These are phyloP conservation scores for Multifurca ochricompacta DNA, from an alignment of 768 basidiomycete species.

Conservation along the genomic window DNA sequence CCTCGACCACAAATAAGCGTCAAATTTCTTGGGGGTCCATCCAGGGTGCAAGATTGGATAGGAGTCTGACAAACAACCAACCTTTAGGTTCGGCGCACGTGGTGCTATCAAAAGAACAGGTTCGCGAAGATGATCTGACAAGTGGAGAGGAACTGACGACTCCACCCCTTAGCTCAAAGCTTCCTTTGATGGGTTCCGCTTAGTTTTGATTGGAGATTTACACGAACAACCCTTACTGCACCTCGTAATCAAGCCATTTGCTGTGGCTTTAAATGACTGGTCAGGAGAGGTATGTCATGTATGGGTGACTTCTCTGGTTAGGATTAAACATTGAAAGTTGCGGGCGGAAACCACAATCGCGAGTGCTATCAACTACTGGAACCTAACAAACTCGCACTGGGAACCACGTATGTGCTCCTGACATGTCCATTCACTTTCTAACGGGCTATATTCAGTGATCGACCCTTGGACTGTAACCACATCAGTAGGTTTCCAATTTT, in stretches of 20 bases:
- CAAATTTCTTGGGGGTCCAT: conserved; percentile 5
- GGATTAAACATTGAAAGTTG: conserved; percentile 41
- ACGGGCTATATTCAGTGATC: conserved; percentile 46
- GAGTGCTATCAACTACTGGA: conserved; percentile 90
- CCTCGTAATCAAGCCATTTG: conserved; percentile 78
- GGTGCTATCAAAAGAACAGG: conserved; percentile 77
- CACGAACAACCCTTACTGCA: conserved; percentile 94
- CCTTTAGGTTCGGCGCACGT: conserved; percentile 35
- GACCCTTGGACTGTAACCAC: conserved; percentile 92
- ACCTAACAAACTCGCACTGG: conserved; percentile 96
- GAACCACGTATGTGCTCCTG: conserved; percentile 61
- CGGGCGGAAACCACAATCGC: conserved; percentile 77
- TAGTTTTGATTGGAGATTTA: conserved; percentile 89
- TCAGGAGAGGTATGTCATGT: conserved; percentile 63
- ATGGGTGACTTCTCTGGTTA: not conserved
- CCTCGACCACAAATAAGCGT: not conserved
- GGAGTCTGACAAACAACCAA: conserved; percentile 12
- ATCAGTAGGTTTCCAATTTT: conserved; percentile 36
- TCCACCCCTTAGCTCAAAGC: conserved; percentile 56
- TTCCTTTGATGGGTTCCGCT: conserved; percentile 83
- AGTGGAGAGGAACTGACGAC: not conserved
- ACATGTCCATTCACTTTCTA: not conserved
- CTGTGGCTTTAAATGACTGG: conserved; percentile 84
- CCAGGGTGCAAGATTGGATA: not conserved
- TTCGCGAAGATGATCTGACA: conserved; percentile 27